These are phyloP conservation scores for Umbelopsis sp. DNA, from an alignment of 192 early-diverging fungal genomes.

Conservation along the genomic window DNA sequence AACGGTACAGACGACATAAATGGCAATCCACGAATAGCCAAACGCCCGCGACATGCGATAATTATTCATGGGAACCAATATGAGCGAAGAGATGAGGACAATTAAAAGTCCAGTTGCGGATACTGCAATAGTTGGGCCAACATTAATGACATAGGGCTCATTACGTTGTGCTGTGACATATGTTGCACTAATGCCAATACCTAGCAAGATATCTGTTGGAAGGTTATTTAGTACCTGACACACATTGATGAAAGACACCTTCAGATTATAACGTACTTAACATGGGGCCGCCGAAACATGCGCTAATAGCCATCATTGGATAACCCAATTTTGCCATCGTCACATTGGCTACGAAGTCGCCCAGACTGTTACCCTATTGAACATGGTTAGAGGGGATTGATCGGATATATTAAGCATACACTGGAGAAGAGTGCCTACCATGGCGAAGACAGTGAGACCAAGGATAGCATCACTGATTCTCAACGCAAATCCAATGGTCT, in stretches of 20 bases:
- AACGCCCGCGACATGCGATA: conserved; percentile 65
- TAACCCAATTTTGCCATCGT: conserved; percentile 90
- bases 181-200: conserved; percentile 78
- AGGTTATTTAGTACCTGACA: not conserved
- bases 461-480: conserved; percentile 81
- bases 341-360: conserved; percentile 92
- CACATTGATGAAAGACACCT: not conserved
- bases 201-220: conserved; percentile 73
- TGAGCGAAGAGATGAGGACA: conserved; percentile 57
- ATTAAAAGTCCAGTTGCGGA: conserved; percentile 70
- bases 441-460: conserved; percentile 83
- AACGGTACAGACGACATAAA: conserved; percentile 64
- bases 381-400: too few species aligned
- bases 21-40: conserved; percentile 57
- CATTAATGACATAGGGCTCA: conserved; percentile 55
- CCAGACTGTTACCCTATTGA: conserved; percentile 72
- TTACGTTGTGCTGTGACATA: conserved; percentile 54
- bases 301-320: conserved; percentile 93
- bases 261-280: conserved; percentile 58
- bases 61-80: conserved; percentile 62
- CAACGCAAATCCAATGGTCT: conserved; percentile 76
- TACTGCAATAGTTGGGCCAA: conserved; percentile 70
- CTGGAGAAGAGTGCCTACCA: conserved; percentile 53
- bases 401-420: too few species aligned
- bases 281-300: conserved; percentile 93